phyloP scores from a whole-genome alignment of 2,329 filamentous ascomycete genomes.

The Septoria linicola region DNA sequence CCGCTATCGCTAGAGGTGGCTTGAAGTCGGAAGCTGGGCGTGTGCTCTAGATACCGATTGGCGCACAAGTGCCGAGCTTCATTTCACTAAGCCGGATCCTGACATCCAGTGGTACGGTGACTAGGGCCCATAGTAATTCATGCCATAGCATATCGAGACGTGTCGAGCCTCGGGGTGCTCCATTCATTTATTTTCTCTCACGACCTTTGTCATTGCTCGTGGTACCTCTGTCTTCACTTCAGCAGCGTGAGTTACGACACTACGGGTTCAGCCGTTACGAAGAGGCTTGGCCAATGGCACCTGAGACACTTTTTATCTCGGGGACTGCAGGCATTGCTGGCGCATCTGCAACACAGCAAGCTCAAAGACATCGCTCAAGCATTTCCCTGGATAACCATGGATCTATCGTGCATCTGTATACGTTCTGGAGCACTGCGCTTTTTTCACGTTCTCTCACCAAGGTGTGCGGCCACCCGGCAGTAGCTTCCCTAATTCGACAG shows the following conservation, averaged over 20 bases:
- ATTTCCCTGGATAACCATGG: not conserved
- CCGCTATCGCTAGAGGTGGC: too few species aligned
- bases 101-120: not conserved
- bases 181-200: too few species aligned
- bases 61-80: constrained; percentile 14
- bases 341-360: constrained; percentile 2
- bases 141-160: too few species aligned
- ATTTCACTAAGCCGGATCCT: constrained; percentile 6
- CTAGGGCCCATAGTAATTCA: not conserved
- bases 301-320: constrained; percentile 6
- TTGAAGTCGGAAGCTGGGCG: not conserved
- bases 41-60: constrained; percentile 2
- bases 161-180: too few species aligned
- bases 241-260: not conserved
- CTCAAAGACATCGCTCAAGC: not conserved
- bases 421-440: too few species aligned
- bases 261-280: not conserved
- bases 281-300: constrained; percentile 14
- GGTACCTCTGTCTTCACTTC: too few species aligned
- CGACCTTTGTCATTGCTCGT: too few species aligned
- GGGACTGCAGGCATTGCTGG: constrained; percentile 8
- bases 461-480: not conserved
- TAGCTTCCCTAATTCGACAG: constrained; percentile 1
- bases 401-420: too few species aligned
- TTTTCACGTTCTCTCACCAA: too few species aligned